Conservation (phyloP, 495 filamentous ascomycete species). For the Choiromyces venosus region DNA sequence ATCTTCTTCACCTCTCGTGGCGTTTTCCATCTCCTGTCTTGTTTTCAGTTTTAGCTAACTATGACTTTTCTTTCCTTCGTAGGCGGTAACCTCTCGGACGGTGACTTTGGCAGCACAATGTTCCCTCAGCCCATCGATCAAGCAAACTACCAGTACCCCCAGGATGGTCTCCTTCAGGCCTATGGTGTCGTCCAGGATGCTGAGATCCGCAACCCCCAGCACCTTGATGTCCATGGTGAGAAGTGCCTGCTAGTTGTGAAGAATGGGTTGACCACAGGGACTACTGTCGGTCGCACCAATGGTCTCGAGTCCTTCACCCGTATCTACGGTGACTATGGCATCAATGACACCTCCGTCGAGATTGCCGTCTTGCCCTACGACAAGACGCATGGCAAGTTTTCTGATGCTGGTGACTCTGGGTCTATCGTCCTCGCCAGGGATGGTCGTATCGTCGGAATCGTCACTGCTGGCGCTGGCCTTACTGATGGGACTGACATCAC, state of each 20-base stretch:
- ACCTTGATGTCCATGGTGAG: constrained; percentile 6
- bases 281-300: constrained; percentile 10
- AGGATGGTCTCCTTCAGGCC: constrained; percentile 11
- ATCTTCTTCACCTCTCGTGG: not conserved
- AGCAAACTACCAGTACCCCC: not conserved
- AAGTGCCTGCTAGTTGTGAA: constrained; percentile 11
- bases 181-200: not conserved
- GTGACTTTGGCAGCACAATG: not conserved
- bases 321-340: not conserved
- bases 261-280: constrained; percentile 13
- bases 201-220: constrained; percentile 10
- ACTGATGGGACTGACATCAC: constrained; percentile 12
- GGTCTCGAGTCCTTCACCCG: constrained; percentile 16
- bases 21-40: not conserved
- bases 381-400: constrained; percentile 14
- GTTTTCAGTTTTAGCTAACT: not conserved
- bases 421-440: constrained; percentile 13
- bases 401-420: constrained; percentile 12
- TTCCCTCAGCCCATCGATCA: not conserved
- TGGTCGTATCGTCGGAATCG: constrained; percentile 18
- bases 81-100: not conserved
- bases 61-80: not conserved
- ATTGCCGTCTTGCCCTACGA: constrained; percentile 18
- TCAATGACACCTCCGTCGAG: constrained; percentile 13
- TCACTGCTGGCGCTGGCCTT: constrained; percentile 13